Evolutionary conservation across 805 yeast genomes (phyloP), one percentile per base, ranked within the genome.

Genomic region (Maudiozyma turicensis): DNA sequence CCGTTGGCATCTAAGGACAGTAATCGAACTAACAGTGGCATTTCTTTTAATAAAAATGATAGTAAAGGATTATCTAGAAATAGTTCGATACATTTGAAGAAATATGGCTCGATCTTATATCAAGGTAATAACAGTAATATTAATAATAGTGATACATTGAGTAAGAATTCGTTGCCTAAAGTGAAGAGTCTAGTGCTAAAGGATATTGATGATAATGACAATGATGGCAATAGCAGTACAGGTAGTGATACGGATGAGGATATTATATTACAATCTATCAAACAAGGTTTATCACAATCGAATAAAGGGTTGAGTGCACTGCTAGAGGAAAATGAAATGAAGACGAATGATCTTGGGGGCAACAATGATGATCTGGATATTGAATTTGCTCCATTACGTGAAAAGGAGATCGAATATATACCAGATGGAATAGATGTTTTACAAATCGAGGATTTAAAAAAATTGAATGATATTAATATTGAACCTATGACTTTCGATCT

Each of bases 351-450:
- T 34, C n/a, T n/a, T n/a, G n/a, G n/a, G n/a, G 11, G 4, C 4
- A 5, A 34, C 4, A 10, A 10, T 26, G 48, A 51, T 10, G 54
- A 49, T 13, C 54, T 48, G 32, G 63, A 50, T 13, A 63, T 65
- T 35, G 73, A 69, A 29, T 65, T 65, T 40, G 77, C 73, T 46
- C 76, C 84, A 6, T 59, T 62, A 26, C 60, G 58, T 35, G 64
- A 61, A 31, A 64, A 64, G 3, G 74, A 70, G 26, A 52, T 71
- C 28, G 71, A 73, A 2, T 72, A 74, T 51, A 59, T 67, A 6
- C 83, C 84, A 29, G 55, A 66, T 52, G 73, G 72, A 40, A 64
- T 71, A 52, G 71, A 70, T n/a, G 72, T 74, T 1, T 64, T 75
- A 32, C 57, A 65, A 9, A 56, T 60, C 4, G 61, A 62, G 48